A percentile compares a stretch with the other conserved stretches of the same genome.
Evolutionary conservation across 2,329 filamentous ascomycete genomes (phyloP).

Genomic region (Fusarium penzigii): DNA sequence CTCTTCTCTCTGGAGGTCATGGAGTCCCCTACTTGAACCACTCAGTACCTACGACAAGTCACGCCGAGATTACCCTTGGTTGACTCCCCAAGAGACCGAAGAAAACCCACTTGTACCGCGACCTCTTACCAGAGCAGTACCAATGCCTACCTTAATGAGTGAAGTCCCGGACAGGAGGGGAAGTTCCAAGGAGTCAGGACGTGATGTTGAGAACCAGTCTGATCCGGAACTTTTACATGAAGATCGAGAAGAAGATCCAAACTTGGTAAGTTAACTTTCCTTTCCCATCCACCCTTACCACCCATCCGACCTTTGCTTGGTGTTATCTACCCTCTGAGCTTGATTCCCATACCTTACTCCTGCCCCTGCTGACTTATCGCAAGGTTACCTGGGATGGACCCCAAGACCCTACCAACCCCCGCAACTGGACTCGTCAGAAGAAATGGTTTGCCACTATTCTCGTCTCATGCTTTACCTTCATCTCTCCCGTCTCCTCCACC

Average conservation of each 20-base stretch:
- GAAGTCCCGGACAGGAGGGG: constrained; percentile 7
- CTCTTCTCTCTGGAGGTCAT: constrained; percentile 32
- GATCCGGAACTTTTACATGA: constrained; percentile 8
- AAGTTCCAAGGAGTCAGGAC: neutral
- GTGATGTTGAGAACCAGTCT: constrained; percentile 10
- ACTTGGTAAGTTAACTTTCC: constrained; percentile 19
- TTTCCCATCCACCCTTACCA: neutral
- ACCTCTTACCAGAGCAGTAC: constrained; percentile 1
- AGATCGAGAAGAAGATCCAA: constrained; percentile 15
- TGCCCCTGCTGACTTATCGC: neutral
- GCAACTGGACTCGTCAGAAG: constrained; percentile 47
- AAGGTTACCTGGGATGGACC: constrained; percentile 47
- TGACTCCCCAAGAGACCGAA: constrained; percentile 4
- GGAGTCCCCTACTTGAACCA: constrained; percentile 25
- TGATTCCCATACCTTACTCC: no score
- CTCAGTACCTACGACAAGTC: constrained; percentile 32
- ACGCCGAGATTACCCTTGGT: constrained; percentile 32
- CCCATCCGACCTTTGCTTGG: neutral
- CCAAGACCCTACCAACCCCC: constrained; percentile 41
- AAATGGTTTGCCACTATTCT: constrained; percentile 39
- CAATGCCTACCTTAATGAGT: constrained; percentile 12
- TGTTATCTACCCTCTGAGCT: neutral
- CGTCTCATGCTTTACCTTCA: constrained; percentile 49
- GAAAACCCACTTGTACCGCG: neutral
- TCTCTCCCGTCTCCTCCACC: constrained; percentile 56